phyloP scores from a whole-genome alignment of 768 basidiomycete species.

The Trametes meyenii region DNA sequence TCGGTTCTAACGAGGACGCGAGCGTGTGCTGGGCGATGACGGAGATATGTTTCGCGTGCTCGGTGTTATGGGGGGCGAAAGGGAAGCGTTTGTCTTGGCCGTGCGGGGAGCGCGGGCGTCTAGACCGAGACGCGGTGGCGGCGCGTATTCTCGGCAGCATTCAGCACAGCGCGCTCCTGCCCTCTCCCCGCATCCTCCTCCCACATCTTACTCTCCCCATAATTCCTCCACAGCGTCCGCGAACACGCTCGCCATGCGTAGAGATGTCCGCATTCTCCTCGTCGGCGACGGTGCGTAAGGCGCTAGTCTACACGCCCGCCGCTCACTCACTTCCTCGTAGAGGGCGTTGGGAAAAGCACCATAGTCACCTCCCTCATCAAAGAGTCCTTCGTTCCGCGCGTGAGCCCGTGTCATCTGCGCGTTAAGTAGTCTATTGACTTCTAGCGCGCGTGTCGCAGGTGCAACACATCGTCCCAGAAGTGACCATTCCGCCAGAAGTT shows the following conservation, averaged over 20 bases:
- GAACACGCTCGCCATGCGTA: conserved; percentile 57
- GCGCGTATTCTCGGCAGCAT: conserved; percentile 8
- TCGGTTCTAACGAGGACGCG: background rate
- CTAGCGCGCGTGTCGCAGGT: conserved; percentile 54
- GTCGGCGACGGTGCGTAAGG: conserved; percentile 79
- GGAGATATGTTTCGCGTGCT: background rate
- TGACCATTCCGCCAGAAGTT: conserved; percentile 96
- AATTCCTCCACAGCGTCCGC: conserved; percentile 4
- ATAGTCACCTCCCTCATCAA: conserved; percentile 97
- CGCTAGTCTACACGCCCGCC: conserved; percentile 30
- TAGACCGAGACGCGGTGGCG: conserved; percentile 11
- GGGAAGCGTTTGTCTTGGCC: conserved; percentile 12
- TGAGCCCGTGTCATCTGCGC: conserved; percentile 38
- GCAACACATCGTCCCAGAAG: conserved; percentile 93
- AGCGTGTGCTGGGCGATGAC: background rate
- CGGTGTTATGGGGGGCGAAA: conserved; percentile 13
- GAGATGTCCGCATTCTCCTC: conserved; percentile 92
- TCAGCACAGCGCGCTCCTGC: too few species aligned
- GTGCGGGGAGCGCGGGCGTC: background rate
- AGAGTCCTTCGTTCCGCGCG: conserved; percentile 89
- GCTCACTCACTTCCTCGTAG: conserved; percentile 43
- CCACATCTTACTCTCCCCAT: background rate
- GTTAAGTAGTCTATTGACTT: background rate
- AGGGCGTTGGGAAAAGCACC: conserved; percentile 97
- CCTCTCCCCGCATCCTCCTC: background rate